A percentile compares a stretch with the other conserved stretches of the same genome.
phyloP scores from a whole-genome alignment of 2,329 filamentous ascomycete genomes.

The Penicillium olsonii region DNA sequence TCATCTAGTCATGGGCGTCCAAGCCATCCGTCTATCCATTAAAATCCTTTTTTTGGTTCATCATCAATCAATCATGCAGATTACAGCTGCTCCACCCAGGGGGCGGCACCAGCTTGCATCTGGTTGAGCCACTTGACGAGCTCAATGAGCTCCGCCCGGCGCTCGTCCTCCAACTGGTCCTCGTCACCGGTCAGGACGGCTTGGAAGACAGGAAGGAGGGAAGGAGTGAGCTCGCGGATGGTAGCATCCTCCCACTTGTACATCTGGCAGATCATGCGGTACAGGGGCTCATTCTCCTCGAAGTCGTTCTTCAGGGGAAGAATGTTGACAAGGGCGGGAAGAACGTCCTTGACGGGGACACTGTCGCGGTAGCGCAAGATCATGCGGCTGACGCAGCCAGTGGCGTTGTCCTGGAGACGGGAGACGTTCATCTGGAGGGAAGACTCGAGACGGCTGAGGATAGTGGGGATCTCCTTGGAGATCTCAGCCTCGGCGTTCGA shows the following conservation, averaged over 20 bases:
- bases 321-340: slow-evolving; percentile 75
- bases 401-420: slow-evolving; percentile 87
- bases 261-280: slow-evolving; percentile 82
- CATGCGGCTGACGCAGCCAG: slow-evolving; percentile 88
- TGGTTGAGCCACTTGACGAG: slow-evolving; percentile 52
- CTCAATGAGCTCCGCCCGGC: slow-evolving; percentile 48
- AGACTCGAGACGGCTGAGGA: slow-evolving; percentile 83
- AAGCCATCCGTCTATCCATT: slow-evolving; percentile 33
- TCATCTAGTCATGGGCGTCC: slow-evolving; percentile 33
- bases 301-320: slow-evolving; percentile 90
- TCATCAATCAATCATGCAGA: slow-evolving; percentile 22
- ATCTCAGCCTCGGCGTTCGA: slow-evolving; percentile 74
- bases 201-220: slow-evolving; percentile 50
- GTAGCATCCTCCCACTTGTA: slow-evolving; percentile 56
- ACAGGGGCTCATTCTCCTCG: slow-evolving; percentile 95
- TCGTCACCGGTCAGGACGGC: slow-evolving; percentile 47
- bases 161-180: slow-evolving; percentile 52
- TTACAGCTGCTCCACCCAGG: slow-evolving; percentile 43
- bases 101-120: slow-evolving; percentile 43
- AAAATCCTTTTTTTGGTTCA: slow-evolving; percentile 16
- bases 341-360: slow-evolving; percentile 76
- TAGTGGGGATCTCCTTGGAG: slow-evolving; percentile 71
- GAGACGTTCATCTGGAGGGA: slow-evolving; percentile 76
- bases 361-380: slow-evolving; percentile 84
- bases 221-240: slow-evolving; percentile 48